Evolutionary conservation across 495 filamentous ascomycete species (phyloP).

Genomic region (Xylaria longipes): DNA sequence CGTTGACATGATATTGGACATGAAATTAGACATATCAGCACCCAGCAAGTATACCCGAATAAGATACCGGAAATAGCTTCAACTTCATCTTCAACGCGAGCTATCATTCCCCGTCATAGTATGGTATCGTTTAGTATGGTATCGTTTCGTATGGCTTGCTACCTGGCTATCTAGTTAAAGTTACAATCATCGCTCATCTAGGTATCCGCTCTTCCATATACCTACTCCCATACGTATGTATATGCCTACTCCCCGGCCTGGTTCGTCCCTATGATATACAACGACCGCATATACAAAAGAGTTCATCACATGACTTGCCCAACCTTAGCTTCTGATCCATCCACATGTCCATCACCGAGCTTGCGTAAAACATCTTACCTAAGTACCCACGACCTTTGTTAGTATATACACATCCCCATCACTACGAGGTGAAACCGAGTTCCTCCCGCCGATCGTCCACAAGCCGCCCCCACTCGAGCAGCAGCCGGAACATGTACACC

Average conservation of each 20-base stretch:
- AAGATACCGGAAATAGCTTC: neutral
- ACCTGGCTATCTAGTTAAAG: neutral
- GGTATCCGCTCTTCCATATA: neutral
- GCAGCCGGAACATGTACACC: slow-evolving; percentile 78
- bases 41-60: neutral
- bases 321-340: neutral
- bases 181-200: neutral
- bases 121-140: neutral
- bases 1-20: too few species aligned
- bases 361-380: neutral
- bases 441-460: slow-evolving; percentile 67
- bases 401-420: neutral
- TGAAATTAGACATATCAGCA: too few species aligned
- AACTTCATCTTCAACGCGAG: too few species aligned
- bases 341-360: neutral
- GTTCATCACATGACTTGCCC: neutral
- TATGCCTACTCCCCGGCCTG: neutral
- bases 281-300: neutral
- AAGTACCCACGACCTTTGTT: neutral
- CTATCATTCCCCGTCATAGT: neutral
- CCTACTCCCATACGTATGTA: neutral
- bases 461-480: slow-evolving; percentile 77
- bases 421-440: slow-evolving; percentile 53
- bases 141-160: too few species aligned
- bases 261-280: neutral